phyloP scores from a whole-genome alignment of 225 moss, liverwort and hornwort genomes.

The Pleurozium schreberi region DNA sequence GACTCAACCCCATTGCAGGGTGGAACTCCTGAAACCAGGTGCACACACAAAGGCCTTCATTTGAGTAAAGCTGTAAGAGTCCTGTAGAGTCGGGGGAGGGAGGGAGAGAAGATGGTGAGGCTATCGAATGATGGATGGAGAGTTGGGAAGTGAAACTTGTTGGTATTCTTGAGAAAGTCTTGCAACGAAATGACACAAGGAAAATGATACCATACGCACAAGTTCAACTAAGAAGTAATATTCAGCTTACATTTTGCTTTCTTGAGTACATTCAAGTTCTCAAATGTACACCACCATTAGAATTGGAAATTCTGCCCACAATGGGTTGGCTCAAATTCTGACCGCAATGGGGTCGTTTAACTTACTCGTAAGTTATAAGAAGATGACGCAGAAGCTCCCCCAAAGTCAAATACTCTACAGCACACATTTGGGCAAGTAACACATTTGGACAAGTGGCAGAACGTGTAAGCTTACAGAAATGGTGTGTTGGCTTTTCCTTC shows the following conservation, averaged over 20 bases:
- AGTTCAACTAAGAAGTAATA: too few species aligned
- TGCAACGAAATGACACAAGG: neutral
- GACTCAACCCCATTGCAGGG: neutral
- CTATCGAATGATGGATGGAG: too few species aligned
- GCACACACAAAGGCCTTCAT: fast-evolving
- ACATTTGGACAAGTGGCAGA: too few species aligned
- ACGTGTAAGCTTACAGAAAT: too few species aligned
- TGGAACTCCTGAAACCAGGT: neutral
- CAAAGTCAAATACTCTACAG: neutral
- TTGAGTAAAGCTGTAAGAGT: neutral
- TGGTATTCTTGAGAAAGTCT: neutral
- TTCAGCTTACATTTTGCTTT: neutral
- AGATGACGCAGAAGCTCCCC: neutral
- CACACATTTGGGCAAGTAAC: too few species aligned
- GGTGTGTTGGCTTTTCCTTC: neutral
- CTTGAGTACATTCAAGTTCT: too few species aligned
- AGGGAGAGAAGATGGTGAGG: neutral
- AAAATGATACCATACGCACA: too few species aligned
- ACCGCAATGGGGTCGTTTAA: too few species aligned
- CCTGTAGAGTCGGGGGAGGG: neutral
- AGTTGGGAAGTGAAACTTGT: neutral
- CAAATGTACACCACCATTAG: too few species aligned
- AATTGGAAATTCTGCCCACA: too few species aligned
- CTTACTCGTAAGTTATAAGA: neutral
- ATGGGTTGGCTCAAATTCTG: too few species aligned